Evolutionary conservation across 2,329 filamentous ascomycete genomes (phyloP), one percentile per base, ranked within the genome.

Genomic region (Diaporthe capsici): DNA sequence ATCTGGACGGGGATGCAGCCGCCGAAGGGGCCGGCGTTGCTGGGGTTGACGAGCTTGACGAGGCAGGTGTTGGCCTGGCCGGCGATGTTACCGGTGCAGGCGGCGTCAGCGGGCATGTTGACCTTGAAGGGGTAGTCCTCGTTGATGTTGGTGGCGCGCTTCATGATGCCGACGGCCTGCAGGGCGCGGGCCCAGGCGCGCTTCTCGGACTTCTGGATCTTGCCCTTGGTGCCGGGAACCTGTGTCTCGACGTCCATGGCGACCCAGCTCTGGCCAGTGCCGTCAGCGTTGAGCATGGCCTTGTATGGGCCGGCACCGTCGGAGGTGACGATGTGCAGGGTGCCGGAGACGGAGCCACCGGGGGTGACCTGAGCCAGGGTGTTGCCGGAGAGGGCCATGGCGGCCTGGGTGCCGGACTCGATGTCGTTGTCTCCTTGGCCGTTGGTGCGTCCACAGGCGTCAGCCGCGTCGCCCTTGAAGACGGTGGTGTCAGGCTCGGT

Each of bases 401-500:
- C 82, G 12, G 67, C 4, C 31, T 78, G 72, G 8, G 76, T 75
- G 42, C 87, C 76, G 76, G 81, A 81, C 49, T 74, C 76, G 28
- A 84, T 74, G 42, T 78, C 82, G 81, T 86, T 86, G 75, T 82
- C 76, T 77, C 85, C 85, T 31, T 78, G 74, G 42, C 80, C 82
- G 0, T 78, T 82, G 70, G 85, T 87, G 44, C 77, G 79, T 76
- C 86, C 86, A 44, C 86, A 83, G 31, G 84, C 84, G 77, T 86
- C 80, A 57, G 81, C 81, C 71, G 80, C 78, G 75, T 84, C 81
- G 53, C 83, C 80, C 78, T 78, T 83, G 82, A 88, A 88, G 77
- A 87, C 83, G 51, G 86, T 87, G 42, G 86, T 87, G 79, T 88
- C 86, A 47, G 84, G 79, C 78, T 88, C 85, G 2, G 86, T 87